A percentile compares a stretch with the other conserved stretches of the same genome.
phyloP scores from a whole-genome alignment of 1,139 yeast species.

The Arxiozyma telluris region DNA sequence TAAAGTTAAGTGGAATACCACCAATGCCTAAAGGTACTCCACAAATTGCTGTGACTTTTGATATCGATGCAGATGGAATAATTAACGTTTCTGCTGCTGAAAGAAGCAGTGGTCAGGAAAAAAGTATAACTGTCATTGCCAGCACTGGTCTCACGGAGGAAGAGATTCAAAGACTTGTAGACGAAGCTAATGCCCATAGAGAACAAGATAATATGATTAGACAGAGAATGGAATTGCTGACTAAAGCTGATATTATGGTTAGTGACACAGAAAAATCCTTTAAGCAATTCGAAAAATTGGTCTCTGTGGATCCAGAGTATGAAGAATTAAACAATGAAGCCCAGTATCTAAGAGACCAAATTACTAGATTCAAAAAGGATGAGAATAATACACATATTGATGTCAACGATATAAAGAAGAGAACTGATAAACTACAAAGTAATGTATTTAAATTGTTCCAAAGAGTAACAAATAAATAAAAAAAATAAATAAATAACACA shows the following conservation, averaged over 20 bases:
- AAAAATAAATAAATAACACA: background rate
- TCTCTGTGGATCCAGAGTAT: constrained; percentile 35
- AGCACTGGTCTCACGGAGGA: constrained; percentile 59
- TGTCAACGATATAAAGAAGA: constrained; percentile 33
- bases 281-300: constrained; percentile 34
- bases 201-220: constrained; percentile 29
- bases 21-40: constrained; percentile 70
- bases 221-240: constrained; percentile 29
- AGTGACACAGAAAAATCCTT: constrained; percentile 48
- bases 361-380: constrained; percentile 37
- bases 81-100: constrained; percentile 67
- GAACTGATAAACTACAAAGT: constrained; percentile 44
- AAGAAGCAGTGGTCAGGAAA: constrained; percentile 44
- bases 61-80: constrained; percentile 76
- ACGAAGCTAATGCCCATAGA: constrained; percentile 35
- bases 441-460: constrained; percentile 44
- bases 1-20: constrained; percentile 59
- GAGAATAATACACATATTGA: constrained; percentile 32
- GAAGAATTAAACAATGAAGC: constrained; percentile 23
- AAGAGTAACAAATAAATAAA: constrained; percentile 1
- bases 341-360: constrained; percentile 19
- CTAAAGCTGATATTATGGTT: constrained; percentile 47
- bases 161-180: constrained; percentile 49
- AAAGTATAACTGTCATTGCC: constrained; percentile 62
- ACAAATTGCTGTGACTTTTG: constrained; percentile 64